These are phyloP conservation scores for Sporobolomyces roseus DNA, from an alignment of 768 basidiomycete genomes.

Conservation along the genomic window DNA sequence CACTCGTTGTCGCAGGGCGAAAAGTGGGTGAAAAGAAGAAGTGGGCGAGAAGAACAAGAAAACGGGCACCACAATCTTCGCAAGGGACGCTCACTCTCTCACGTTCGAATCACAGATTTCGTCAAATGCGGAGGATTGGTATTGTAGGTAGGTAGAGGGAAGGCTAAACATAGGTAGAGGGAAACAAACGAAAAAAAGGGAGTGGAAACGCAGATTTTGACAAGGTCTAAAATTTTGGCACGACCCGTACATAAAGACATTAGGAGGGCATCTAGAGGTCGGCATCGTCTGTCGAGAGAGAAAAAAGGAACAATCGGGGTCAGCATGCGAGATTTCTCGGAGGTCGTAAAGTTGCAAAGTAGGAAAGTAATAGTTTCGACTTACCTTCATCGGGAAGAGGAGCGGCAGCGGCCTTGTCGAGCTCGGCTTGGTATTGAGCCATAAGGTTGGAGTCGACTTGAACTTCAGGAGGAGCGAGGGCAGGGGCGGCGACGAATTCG, in stretches of 20 bases:
- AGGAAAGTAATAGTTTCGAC: neutral
- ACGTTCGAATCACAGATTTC: too few relatives aligned
- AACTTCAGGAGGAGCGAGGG: conserved; percentile 86
- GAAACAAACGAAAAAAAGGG: neutral
- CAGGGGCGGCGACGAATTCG: conserved; percentile 92
- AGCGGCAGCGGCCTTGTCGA: conserved; percentile 78
- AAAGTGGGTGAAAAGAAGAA: neutral
- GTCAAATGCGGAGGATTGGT: too few relatives aligned
- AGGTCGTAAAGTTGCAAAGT: neutral
- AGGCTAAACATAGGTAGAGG: neutral
- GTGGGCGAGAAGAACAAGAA: neutral
- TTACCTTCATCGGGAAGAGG: conserved; percentile 90
- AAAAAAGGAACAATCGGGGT: neutral
- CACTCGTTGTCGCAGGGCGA: neutral
- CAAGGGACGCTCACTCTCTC: too few relatives aligned
- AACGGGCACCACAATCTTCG: neutral
- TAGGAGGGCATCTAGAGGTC: conserved; percentile 53
- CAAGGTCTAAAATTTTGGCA: too few relatives aligned
- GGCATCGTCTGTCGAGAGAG: conserved; percentile 59
- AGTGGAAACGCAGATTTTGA: conserved; percentile 26
- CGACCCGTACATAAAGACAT: too few relatives aligned
- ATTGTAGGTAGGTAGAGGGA: too few relatives aligned
- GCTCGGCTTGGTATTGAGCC: conserved; percentile 70
- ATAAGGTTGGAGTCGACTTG: conserved; percentile 73
- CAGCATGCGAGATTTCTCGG: neutral